Percentiles rank a stretch among this genome's conserved stretches.
Evolutionary conservation across 495 filamentous ascomycete genomes (phyloP).

Genomic region (Tuber magnatum): DNA sequence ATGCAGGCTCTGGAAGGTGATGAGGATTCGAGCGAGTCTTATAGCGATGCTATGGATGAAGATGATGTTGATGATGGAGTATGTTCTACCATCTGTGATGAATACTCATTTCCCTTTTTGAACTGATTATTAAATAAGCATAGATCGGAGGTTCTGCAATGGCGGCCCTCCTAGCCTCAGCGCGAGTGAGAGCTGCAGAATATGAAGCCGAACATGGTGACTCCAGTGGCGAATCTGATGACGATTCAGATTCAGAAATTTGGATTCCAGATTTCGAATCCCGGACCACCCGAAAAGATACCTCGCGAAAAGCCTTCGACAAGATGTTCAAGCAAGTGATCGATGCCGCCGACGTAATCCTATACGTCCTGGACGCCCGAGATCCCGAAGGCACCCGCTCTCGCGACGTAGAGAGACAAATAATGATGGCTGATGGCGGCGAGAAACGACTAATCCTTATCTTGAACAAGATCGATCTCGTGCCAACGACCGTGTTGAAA

Average conservation of each 20-base stretch:
- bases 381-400: slow-evolving; percentile 89
- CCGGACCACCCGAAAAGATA: slow-evolving; percentile 52
- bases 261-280: slow-evolving; percentile 47
- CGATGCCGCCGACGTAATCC: slow-evolving; percentile 76
- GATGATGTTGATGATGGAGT: slow-evolving; percentile 45
- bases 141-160: slow-evolving; percentile 72
- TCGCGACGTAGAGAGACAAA: slow-evolving; percentile 77
- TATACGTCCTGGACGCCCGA: slow-evolving; percentile 91
- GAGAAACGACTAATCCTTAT: slow-evolving; percentile 86
- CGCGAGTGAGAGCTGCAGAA: slow-evolving; percentile 72
- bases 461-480: slow-evolving; percentile 93
- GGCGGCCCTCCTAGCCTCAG: slow-evolving; percentile 87
- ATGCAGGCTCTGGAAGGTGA: slow-evolving; percentile 44
- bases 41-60: slow-evolving; percentile 48
- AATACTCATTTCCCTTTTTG: background rate
- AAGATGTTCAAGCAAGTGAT: slow-evolving; percentile 96
- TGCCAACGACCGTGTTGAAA: slow-evolving; percentile 72
- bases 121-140: slow-evolving; percentile 41
- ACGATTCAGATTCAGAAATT: slow-evolving; percentile 54
- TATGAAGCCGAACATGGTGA: slow-evolving; percentile 53
- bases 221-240: slow-evolving; percentile 47
- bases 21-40: slow-evolving; percentile 46
- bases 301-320: slow-evolving; percentile 78
- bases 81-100: background rate
- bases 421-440: slow-evolving; percentile 75